These are phyloP conservation scores for Pichia thaimueangensis DNA, from an alignment of 805 yeast genomes.

Conservation along the genomic window DNA sequence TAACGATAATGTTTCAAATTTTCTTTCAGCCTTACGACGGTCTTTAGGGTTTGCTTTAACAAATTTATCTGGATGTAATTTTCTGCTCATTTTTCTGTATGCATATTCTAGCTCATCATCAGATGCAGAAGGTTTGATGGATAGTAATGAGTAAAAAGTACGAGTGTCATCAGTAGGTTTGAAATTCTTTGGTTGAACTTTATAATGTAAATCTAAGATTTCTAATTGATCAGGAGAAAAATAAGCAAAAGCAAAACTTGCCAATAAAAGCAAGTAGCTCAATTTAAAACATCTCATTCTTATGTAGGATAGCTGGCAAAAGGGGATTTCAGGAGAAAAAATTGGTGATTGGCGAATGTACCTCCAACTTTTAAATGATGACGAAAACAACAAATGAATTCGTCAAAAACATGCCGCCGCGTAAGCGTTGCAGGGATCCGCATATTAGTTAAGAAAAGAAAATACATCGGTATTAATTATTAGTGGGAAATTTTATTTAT, in stretches of 20 bases:
- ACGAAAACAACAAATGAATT: too few relatives aligned
- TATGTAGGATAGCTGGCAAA: too few relatives aligned
- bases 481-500: background rate
- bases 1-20: constrained; percentile 71
- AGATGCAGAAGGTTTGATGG: constrained; percentile 30
- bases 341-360: too few relatives aligned
- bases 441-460: too few relatives aligned
- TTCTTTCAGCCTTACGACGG: constrained; percentile 50
- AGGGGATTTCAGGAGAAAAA: too few relatives aligned
- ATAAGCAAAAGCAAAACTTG: constrained; percentile 9
- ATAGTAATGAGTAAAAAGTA: constrained; percentile 13
- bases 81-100: constrained; percentile 63
- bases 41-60: constrained; percentile 33
- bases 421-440: too few relatives aligned
- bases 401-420: too few relatives aligned
- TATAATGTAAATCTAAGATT: constrained; percentile 13
- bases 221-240: constrained; percentile 14
- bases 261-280: constrained; percentile 2
- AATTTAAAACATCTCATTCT: background rate
- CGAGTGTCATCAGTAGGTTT: background rate
- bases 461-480: too few relatives aligned
- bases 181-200: constrained; percentile 12
- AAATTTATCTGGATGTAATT: constrained; percentile 82
- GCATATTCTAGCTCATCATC: constrained; percentile 54
- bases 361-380: too few relatives aligned